A percentile compares a stretch with the other conserved stretches of the same genome.
Evolutionary conservation across 73 alveolate species (phyloP).

Genomic region (Paramecium pentaurelia): DNA sequence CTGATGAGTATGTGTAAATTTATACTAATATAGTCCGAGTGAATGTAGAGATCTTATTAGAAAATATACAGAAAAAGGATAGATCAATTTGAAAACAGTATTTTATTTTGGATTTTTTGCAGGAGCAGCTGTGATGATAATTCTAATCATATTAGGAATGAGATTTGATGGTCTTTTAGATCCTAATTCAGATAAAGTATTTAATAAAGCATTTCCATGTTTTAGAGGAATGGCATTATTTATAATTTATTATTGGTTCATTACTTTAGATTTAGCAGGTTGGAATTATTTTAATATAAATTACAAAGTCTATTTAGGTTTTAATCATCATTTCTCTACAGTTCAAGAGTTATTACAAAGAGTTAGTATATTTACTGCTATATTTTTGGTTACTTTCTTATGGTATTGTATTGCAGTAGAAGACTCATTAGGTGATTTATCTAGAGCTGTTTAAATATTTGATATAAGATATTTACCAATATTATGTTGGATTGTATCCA

Average conservation of each 20-base stretch:
- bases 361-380: neutral
- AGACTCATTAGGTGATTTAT: neutral
- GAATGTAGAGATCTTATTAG: neutral
- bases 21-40: neutral
- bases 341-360: neutral
- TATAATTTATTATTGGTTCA: constrained; percentile 16
- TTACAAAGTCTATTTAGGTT: constrained; percentile 18
- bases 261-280: constrained; percentile 11
- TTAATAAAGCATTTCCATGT: neutral
- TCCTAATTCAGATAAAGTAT: neutral
- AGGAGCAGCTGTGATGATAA: neutral
- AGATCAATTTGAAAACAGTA: neutral
- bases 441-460: neutral
- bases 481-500: neutral
- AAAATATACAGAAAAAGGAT: neutral
- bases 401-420: constrained; percentile 38
- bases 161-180: constrained; percentile 32
- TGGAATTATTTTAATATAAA: constrained; percentile 44
- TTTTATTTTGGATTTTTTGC: constrained; percentile 44
- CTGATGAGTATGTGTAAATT: neutral
- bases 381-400: neutral
- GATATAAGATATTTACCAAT: neutral
- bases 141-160: constrained; percentile 4
- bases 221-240: constrained; percentile 38
- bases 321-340: constrained; percentile 28